Percentiles rank a stretch among this genome's conserved stretches.
Evolutionary conservation across 2,329 filamentous ascomycete genomes (phyloP).

Genomic region (Aspergillus carbonarius): DNA sequence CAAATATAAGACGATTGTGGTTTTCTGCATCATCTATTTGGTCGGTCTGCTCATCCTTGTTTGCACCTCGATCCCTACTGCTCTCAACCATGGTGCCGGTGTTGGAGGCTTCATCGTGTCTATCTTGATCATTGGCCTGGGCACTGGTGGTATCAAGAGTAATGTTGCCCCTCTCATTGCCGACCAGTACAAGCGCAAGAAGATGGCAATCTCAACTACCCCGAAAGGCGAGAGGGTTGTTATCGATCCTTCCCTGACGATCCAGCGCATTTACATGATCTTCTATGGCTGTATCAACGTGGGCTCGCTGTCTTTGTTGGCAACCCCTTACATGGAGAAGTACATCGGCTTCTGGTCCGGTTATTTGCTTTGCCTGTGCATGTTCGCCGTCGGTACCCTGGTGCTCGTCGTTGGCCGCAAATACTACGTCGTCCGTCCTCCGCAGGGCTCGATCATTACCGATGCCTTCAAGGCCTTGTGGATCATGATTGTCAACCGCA

Average conservation of each 20-base stretch:
- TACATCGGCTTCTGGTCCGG: conserved; percentile 67
- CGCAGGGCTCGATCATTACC: conserved; percentile 64
- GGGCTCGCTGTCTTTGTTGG: conserved; percentile 66
- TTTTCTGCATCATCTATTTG: conserved; percentile 60
- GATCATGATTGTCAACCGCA: conserved; percentile 53
- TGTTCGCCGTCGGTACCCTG: conserved; percentile 63
- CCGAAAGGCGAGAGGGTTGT: conserved; percentile 58
- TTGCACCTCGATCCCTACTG: conserved; percentile 53
- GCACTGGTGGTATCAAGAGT: conserved; percentile 69
- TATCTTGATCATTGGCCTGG: conserved; percentile 63
- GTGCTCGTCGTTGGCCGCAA: conserved; percentile 52
- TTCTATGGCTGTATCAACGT: conserved; percentile 75
- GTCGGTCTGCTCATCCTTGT: conserved; percentile 56
- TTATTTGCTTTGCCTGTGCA: conserved; percentile 60
- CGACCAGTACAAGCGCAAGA: conserved; percentile 64
- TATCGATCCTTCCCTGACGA: conserved; percentile 65
- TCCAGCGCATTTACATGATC: conserved; percentile 70
- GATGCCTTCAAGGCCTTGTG: conserved; percentile 63
- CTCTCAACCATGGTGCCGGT: conserved; percentile 52
- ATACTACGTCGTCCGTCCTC: conserved; percentile 49
- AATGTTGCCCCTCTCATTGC: conserved; percentile 62
- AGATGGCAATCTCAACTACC: conserved; percentile 47
- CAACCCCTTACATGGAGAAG: conserved; percentile 67
- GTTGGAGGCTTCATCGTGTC: conserved; percentile 57
- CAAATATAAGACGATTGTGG: conserved; percentile 60